Conservation (phyloP, 495 filamentous ascomycete species). For the Aspergillus funiculosus region DNA sequence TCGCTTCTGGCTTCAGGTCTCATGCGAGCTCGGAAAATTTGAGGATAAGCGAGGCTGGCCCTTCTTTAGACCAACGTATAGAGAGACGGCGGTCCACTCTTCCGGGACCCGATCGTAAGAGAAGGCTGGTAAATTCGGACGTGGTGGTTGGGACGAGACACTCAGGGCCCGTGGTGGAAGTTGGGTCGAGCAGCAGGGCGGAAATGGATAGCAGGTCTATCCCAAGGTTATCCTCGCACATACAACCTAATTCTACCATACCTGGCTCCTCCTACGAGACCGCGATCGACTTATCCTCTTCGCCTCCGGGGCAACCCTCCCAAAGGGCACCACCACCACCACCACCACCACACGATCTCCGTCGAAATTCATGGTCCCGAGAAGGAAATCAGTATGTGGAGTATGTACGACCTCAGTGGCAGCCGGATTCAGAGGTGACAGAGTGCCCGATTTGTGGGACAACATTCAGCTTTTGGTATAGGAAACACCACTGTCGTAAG, state of each 20-base stretch:
- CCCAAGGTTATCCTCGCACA: constrained; percentile 17
- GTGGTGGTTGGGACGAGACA: constrained; percentile 26
- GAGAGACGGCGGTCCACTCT: constrained; percentile 22
- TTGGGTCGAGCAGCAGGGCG: constrained; percentile 16
- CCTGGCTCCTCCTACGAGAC: constrained; percentile 32
- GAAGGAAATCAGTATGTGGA: constrained; percentile 19
- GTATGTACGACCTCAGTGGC: constrained; percentile 65
- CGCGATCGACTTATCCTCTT: constrained; percentile 37
- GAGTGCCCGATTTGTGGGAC: constrained; percentile 76
- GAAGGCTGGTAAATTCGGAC: constrained; percentile 30
- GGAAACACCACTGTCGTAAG: constrained; percentile 94
- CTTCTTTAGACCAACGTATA: constrained; percentile 17
- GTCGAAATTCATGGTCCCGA: constrained; percentile 13
- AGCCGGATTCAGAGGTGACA: constrained; percentile 73
- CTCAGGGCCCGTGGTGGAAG: constrained; percentile 15
- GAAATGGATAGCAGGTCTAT: constrained; percentile 24
- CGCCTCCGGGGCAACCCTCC: constrained; percentile 13
- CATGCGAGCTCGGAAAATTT: constrained; percentile 19
- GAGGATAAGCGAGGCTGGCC: constrained; percentile 18
- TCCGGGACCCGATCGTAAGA: constrained; percentile 34
- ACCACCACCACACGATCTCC: constrained; percentile 9
- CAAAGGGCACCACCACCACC: no score
- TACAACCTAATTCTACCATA: constrained; percentile 6
- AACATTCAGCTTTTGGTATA: constrained; percentile 76
- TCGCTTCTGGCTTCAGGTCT: constrained; percentile 10